These are phyloP conservation scores for Diddensiella santjacobensis DNA, from an alignment of 805 yeast genomes.

Conservation along the genomic window DNA sequence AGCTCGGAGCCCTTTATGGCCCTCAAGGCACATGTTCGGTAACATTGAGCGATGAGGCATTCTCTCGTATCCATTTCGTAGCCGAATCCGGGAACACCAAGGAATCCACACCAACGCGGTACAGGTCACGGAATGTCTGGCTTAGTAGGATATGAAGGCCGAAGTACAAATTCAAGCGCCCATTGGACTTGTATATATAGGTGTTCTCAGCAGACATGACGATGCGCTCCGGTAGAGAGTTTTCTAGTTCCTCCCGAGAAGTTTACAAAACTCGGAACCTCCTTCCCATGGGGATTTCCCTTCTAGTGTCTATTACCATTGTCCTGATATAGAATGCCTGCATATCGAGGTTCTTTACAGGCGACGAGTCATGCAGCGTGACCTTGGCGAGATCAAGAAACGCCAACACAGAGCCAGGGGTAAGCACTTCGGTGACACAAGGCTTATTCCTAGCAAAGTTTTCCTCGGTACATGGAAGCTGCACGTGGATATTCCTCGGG, in stretches of 20 bases:
- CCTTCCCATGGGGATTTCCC: slow-evolving; percentile 15
- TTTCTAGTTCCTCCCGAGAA: slow-evolving; percentile 8
- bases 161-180: slow-evolving; percentile 10
- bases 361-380: not conserved
- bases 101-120: slow-evolving; percentile 12
- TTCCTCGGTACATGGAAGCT: slow-evolving; percentile 18
- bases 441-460: slow-evolving; percentile 14
- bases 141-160: slow-evolving; percentile 12
- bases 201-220: slow-evolving; percentile 4
- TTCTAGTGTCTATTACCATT: slow-evolving; percentile 13
- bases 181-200: not conserved
- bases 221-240: slow-evolving; percentile 5
- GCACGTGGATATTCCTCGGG: slow-evolving; percentile 15
- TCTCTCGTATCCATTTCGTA: slow-evolving; percentile 12
- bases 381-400: slow-evolving; percentile 7
- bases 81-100: slow-evolving; percentile 13
- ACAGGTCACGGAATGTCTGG: slow-evolving; percentile 12
- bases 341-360: slow-evolving; percentile 12
- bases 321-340: slow-evolving; percentile 19
- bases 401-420: slow-evolving; percentile 12
- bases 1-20: slow-evolving; percentile 4
- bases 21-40: slow-evolving; percentile 4
- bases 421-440: slow-evolving; percentile 15
- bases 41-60: slow-evolving; percentile 11
- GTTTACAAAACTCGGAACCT: slow-evolving; percentile 11